Conservation (phyloP, 2,329 filamentous ascomycete species). For the Hymenoscyphus fructigenus region DNA sequence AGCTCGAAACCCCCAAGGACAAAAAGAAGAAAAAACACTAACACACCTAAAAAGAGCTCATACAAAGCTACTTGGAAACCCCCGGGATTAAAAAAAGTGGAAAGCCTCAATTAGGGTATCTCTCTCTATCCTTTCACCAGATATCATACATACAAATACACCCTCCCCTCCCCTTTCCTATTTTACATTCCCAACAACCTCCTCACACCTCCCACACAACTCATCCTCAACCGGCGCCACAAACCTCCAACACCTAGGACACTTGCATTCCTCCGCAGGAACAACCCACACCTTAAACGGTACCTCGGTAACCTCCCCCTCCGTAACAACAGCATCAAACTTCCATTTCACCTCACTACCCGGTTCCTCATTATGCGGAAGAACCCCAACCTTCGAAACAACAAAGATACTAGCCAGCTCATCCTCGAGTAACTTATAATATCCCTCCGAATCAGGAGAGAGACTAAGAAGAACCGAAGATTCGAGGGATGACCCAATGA, state of each 20-base stretch:
- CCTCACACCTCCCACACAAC: slow-evolving; percentile 73
- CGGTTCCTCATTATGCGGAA: slow-evolving; percentile 43
- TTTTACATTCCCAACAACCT: slow-evolving; percentile 50
- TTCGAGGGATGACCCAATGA: slow-evolving; percentile 78
- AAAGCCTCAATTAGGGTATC: no score
- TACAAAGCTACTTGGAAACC: no score
- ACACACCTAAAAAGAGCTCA: no score
- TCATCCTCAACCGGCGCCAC: slow-evolving; percentile 63
- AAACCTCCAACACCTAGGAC: slow-evolving; percentile 86
- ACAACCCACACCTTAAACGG: slow-evolving; percentile 31
- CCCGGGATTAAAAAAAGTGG: no score
- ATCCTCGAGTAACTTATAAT: slow-evolving; percentile 34
- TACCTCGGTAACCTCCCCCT: slow-evolving; percentile 18
- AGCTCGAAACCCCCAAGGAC: no score
- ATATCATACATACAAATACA: background rate
- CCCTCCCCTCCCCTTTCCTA: background rate
- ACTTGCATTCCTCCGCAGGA: slow-evolving; percentile 63
- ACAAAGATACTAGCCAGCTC: slow-evolving; percentile 62
- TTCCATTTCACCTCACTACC: slow-evolving; percentile 46
- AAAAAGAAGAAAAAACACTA: no score
- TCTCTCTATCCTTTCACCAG: background rate
- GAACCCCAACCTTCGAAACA: slow-evolving; percentile 61
- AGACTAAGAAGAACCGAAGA: slow-evolving; percentile 63
- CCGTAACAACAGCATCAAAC: slow-evolving; percentile 27
- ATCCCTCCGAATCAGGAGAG: slow-evolving; percentile 35